These are phyloP conservation scores for Saposhnikovia divaricata DNA, from an alignment of 129 eudicot genomes.

Conservation along the genomic window DNA sequence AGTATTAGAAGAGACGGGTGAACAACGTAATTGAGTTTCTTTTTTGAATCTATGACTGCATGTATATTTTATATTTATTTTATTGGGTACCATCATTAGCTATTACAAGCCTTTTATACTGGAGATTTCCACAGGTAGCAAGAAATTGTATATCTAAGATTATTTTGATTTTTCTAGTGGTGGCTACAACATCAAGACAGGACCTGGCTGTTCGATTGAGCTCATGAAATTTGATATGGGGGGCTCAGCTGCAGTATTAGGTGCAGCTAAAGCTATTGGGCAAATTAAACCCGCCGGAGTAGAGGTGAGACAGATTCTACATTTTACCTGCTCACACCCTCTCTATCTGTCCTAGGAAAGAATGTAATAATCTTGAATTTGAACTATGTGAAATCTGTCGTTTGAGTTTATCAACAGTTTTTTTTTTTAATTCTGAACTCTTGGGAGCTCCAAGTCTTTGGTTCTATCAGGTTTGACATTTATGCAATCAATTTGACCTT, in stretches of 20 bases:
- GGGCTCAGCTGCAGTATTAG: slow-evolving; percentile 93
- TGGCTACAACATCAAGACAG: slow-evolving; percentile 96
- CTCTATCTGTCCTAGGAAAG: background rate
- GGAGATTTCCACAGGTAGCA: background rate
- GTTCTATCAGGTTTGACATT: background rate
- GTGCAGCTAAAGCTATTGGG: slow-evolving; percentile 98
- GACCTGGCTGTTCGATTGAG: slow-evolving; percentile 87
- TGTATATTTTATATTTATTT: background rate
- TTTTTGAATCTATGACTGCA: background rate
- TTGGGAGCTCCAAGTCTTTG: background rate
- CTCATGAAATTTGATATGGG: slow-evolving; percentile 98
- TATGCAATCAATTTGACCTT: slow-evolving; percentile 1
- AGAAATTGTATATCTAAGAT: background rate
- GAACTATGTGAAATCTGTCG: background rate
- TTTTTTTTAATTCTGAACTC: background rate
- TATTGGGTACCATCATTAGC: background rate
- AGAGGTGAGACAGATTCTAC: slow-evolving; percentile 42
- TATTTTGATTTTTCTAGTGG: slow-evolving; percentile 47
- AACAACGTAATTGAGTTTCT: background rate
- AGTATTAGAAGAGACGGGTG: background rate
- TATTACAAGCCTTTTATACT: background rate
- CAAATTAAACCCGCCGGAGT: slow-evolving; percentile 93
- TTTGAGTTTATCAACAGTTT: background rate
- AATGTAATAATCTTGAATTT: background rate
- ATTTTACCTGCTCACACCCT: background rate